A percentile compares a stretch with the other conserved stretches of the same genome.
phyloP scores from a whole-genome alignment of 805 yeast genomes.

The Saccharomycopsis synnaedendra region DNA sequence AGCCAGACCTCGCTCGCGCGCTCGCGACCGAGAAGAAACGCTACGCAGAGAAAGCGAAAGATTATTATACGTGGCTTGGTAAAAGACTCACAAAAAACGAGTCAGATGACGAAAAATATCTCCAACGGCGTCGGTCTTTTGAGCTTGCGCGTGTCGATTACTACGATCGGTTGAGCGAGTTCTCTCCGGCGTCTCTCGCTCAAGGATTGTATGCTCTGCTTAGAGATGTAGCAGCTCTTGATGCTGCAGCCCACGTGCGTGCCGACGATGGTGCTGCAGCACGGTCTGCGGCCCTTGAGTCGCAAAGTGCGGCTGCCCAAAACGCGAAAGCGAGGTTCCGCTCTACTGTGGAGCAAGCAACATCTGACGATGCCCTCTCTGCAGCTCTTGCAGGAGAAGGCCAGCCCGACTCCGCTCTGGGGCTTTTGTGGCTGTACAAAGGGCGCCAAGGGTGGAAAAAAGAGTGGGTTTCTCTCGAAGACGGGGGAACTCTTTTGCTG shows the following conservation, averaged over 20 bases:
- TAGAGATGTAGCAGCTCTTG: too few species aligned
- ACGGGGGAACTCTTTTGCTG: constrained; percentile 60
- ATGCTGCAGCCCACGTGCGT: too few species aligned
- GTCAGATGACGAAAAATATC: constrained; percentile 14
- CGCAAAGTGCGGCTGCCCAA: too few species aligned
- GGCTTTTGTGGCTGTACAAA: constrained; percentile 48
- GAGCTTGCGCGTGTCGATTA: constrained; percentile 37
- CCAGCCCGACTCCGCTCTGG: constrained; percentile 14
- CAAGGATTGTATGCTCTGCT: too few species aligned
- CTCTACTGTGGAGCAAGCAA: too few species aligned
- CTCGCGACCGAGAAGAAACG: constrained; percentile 1
- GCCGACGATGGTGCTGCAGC: too few species aligned
- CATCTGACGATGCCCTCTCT: too few species aligned
- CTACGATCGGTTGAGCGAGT: constrained; percentile 25
- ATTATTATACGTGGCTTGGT: constrained; percentile 13
- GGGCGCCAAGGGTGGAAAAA: constrained; percentile 77
- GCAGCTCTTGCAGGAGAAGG: background rate
- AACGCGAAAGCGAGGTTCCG: too few species aligned
- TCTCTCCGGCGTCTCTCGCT: too few species aligned
- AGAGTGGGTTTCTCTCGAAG: constrained; percentile 68
- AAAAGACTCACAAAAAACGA: constrained; percentile 8
- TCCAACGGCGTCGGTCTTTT: constrained; percentile 27
- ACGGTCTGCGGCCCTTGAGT: too few species aligned
- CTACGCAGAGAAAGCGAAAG: constrained; percentile 11
- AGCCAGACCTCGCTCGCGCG: background rate